Base-by-base conservation (phyloP, 2,329 filamentous ascomycete genomes). In the Phialophora verrucosa region DNA sequence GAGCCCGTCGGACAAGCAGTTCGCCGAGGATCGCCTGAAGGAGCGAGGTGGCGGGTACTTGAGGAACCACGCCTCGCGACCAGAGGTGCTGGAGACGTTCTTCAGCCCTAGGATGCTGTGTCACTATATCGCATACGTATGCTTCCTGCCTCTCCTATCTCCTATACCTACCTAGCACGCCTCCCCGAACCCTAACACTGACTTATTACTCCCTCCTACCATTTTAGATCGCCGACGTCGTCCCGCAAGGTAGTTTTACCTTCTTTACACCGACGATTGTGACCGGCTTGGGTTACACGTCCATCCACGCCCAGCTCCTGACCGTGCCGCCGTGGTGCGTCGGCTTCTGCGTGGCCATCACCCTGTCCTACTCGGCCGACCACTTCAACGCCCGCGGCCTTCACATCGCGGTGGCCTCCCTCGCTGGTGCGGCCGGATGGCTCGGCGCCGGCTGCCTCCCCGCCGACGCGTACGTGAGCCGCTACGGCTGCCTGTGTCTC, bases 401-500 rank as follows among this genome's bases (percentile, higher is more conserved):
- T 3, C 84, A 86, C 69, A 82, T 83, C 0, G 83, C 84, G 0
- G 66, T 79, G 6, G 79, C 83, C 58, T 79, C 83, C 10, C 78
- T 81, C 1, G 79, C 85, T 29, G 86, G 86, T 1, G 84, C 83
- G 17, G 75, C 81, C 59, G 85, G 84, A 0, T 87, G 91, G 75
- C 81, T 90, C 31, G 83, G 84, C 0, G 90, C 89, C 0, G 89
- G 88, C 0, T 78, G 87, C 1, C 81, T 91, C 1, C 87, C 90
- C 0, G 77, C 87, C 0, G 80, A 85, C 50, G 82, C 85, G 2
- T 91, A 89, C 32, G 62, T 81, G 73, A 75, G 80, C 17, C 86
- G 90, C n/a, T 91, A 91, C 74, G 89, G 87, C 42, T 90, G 88
- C 68, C 83, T 92, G 10, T 89, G 91, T 35, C 80, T 92, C 47